Conservation (phyloP, 768 basidiomycete genomes). For the Rhodotorula paludigena region DNA sequence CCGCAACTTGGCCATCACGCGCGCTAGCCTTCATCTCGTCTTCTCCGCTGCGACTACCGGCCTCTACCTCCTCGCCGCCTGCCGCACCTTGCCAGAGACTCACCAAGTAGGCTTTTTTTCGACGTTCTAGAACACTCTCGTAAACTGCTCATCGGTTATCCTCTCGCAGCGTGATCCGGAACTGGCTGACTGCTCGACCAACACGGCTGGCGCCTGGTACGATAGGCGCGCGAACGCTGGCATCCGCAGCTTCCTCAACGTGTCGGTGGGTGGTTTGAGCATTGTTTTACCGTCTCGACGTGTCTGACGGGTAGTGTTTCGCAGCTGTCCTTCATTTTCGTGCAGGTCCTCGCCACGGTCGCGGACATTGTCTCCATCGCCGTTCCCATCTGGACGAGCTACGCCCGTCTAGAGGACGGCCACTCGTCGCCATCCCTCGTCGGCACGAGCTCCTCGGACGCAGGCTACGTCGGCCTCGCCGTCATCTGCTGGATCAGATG, state of each 20-base stretch:
- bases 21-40: too few species aligned
- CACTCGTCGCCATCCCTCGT: conserved; percentile 3
- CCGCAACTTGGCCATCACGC: too few species aligned
- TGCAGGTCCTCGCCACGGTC: background rate
- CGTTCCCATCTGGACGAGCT: background rate
- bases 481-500: background rate
- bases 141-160: too few species aligned
- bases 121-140: too few species aligned
- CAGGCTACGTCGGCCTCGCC: background rate
- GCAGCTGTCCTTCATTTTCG: background rate
- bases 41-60: background rate
- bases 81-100: too few species aligned
- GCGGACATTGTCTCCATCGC: conserved; percentile 17
- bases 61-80: background rate
- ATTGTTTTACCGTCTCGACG: too few species aligned
- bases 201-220: background rate
- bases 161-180: background rate
- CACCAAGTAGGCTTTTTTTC: too few species aligned
- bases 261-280: too few species aligned
- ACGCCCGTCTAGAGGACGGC: background rate
- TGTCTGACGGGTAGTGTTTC: too few species aligned
- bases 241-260: background rate
- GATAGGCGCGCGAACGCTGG: background rate
- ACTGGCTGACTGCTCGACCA: background rate
- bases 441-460: conserved; percentile 1